Evolutionary conservation across 306 rosid genomes (phyloP).

Genomic region (Hippophae gyantsensis): DNA sequence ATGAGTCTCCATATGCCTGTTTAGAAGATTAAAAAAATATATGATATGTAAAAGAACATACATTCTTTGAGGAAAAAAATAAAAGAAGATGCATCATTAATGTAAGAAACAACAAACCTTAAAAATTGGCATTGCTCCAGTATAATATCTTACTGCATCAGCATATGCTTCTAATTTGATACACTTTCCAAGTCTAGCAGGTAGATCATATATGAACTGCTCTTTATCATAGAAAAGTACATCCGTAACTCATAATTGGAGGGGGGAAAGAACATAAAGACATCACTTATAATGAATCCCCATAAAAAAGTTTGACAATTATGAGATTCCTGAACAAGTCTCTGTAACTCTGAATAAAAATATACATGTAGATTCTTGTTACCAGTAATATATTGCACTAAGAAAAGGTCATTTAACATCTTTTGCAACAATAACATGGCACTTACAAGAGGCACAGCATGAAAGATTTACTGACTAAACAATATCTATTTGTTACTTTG

Average conservation of each 20-base stretch:
- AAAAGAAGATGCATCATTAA: slow-evolving; percentile 11
- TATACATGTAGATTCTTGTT: not conserved
- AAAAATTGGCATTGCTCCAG: slow-evolving; percentile 89
- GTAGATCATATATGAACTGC: slow-evolving; percentile 93
- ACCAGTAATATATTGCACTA: not conserved
- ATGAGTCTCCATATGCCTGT: slow-evolving; percentile 85
- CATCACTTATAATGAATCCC: not conserved
- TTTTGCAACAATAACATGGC: slow-evolving; percentile 1
- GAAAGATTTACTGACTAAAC: not conserved
- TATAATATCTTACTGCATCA: slow-evolving; percentile 82
- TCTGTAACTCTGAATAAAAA: not conserved
- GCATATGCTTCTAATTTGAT: slow-evolving; percentile 81
- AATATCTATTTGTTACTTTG: not conserved
- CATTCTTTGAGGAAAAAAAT: not conserved
- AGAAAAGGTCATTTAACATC: not conserved
- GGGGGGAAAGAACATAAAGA: not conserved
- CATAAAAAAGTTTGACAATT: not conserved
- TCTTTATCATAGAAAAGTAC: slow-evolving; percentile 25
- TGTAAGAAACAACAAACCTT: slow-evolving; percentile 38
- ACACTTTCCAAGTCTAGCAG: slow-evolving; percentile 82
- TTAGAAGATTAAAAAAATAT: slow-evolving; percentile 17
- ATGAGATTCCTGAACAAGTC: not conserved
- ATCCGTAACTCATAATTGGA: slow-evolving; percentile 15
- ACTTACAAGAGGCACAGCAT: not conserved
- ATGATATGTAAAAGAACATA: slow-evolving; percentile 5